Percentiles rank a stretch among this genome's conserved stretches.
Evolutionary conservation across 2,329 filamentous ascomycete genomes (phyloP).

Genomic region (Ceratocystis papillata): DNA sequence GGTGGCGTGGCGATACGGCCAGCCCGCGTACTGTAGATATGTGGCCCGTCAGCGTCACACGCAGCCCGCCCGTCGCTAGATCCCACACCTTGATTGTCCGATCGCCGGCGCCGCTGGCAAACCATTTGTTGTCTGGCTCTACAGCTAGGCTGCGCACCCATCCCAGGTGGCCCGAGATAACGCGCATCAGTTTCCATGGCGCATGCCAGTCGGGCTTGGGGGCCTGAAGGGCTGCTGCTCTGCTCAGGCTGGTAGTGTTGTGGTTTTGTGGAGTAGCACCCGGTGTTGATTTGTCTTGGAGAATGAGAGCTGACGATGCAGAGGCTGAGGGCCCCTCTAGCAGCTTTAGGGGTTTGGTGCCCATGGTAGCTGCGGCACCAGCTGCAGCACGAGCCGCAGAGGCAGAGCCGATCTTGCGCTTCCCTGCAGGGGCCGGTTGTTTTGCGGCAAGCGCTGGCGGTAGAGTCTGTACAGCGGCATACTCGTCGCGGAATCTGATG

Average conservation of each 20-base stretch:
- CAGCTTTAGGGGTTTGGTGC: slow-evolving; percentile 29
- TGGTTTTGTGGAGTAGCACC: slow-evolving; percentile 20
- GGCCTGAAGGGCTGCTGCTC: slow-evolving; percentile 30
- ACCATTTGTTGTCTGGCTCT: slow-evolving; percentile 95
- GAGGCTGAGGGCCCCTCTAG: slow-evolving; percentile 39
- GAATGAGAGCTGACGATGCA: slow-evolving; percentile 23
- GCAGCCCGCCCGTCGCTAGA: slow-evolving; percentile 72
- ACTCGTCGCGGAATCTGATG: slow-evolving; percentile 58
- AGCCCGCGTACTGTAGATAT: slow-evolving; percentile 88
- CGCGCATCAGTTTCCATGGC: slow-evolving; percentile 96
- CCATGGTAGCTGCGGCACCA: slow-evolving; percentile 31
- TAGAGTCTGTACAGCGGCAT: slow-evolving; percentile 64
- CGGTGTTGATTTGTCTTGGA: slow-evolving; percentile 7
- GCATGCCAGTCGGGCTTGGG: slow-evolving; percentile 89
- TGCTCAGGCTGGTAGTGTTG: slow-evolving; percentile 27
- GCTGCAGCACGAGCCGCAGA: slow-evolving; percentile 9
- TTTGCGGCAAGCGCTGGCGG: slow-evolving; percentile 70
- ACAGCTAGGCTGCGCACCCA: slow-evolving; percentile 87
- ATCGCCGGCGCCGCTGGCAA: slow-evolving; percentile 89
- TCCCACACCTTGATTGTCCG: slow-evolving; percentile 99
- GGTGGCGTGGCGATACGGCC: slow-evolving; percentile 84
- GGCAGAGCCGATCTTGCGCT: slow-evolving; percentile 19
- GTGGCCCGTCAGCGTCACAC: slow-evolving; percentile 81
- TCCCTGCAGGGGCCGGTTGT: slow-evolving; percentile 42
- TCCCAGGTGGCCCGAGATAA: slow-evolving; percentile 90